Conservation (phyloP, 306 rosid species). For the Datisca glomerata region DNA sequence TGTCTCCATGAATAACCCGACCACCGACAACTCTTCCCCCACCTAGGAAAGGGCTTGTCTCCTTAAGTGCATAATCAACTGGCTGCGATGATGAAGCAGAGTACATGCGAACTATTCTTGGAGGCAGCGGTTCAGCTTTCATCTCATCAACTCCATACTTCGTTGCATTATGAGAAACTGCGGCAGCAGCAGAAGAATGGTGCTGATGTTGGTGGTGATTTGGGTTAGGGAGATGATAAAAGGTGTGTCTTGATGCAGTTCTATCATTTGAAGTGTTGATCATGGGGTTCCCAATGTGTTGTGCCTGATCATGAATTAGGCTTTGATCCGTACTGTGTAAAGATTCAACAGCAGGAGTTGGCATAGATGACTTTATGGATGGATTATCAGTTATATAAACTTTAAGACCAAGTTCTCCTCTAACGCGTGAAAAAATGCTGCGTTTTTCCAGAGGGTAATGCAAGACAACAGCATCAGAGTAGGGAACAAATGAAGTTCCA, state of each 20-base stretch:
- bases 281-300: constrained; percentile 8
- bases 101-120: constrained; percentile 46
- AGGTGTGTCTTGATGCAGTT: constrained; percentile 38
- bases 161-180: constrained; percentile 30
- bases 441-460: constrained; percentile 78
- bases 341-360: constrained; percentile 27
- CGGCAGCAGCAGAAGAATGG: constrained; percentile 21
- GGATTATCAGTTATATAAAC: constrained; percentile 48
- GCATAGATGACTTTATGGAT: constrained; percentile 43
- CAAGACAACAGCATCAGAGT: constrained; percentile 69
- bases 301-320: constrained; percentile 17
- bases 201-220: constrained; percentile 25
- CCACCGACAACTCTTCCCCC: constrained; percentile 90
- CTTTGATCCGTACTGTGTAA: constrained; percentile 12
- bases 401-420: constrained; percentile 79
- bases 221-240: constrained; percentile 59
- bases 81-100: constrained; percentile 53
- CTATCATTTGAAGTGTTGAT: constrained; percentile 17
- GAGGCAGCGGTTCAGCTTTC: constrained; percentile 37
- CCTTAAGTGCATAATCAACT: constrained; percentile 68
- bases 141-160: constrained; percentile 47
- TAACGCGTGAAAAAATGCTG: constrained; percentile 55
- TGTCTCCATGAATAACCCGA: constrained; percentile 56
- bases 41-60: constrained; percentile 89
- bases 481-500: constrained; percentile 72